Evolutionary conservation across 1,284 basidiomycete species (phyloP).

Genomic region (Rhodotorula sp.): DNA sequence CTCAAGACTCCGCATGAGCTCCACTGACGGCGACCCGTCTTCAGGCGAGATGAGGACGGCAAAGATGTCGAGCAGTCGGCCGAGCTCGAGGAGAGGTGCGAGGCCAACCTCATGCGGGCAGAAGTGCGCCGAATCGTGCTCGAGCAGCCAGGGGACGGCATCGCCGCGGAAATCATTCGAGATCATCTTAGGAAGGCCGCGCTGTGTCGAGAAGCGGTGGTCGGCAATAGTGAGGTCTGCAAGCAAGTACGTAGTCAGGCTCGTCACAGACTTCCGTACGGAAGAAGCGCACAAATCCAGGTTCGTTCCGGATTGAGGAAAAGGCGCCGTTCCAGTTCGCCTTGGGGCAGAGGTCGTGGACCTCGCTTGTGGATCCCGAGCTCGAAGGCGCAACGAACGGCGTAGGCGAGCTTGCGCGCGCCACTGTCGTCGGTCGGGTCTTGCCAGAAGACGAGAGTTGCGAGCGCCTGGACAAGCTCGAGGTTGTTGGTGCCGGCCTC

Average conservation of each 20-base stretch:
- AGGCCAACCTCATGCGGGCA: conserved; percentile 19
- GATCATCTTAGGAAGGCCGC: conserved; percentile 24
- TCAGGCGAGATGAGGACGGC: conserved; percentile 12
- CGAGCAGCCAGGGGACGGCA: conserved; percentile 18
- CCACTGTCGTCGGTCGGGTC: conserved; percentile 23
- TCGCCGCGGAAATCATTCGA: conserved; percentile 2
- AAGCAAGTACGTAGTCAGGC: neutral
- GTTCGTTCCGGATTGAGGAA: conserved; percentile 28
- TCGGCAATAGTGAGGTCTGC: conserved; percentile 9
- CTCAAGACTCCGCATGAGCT: conserved; percentile 17
- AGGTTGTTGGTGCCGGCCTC: conserved; percentile 14
- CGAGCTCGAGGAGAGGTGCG: conserved; percentile 18
- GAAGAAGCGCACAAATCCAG: conserved; percentile 5
- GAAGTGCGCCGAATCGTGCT: conserved; percentile 2
- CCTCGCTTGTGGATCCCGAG: conserved; percentile 40
- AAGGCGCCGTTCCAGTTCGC: conserved; percentile 38
- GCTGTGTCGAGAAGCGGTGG: conserved; percentile 24
- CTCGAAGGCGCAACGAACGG: conserved; percentile 44
- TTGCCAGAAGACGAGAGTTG: conserved; percentile 26
- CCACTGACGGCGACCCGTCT: conserved; percentile 9
- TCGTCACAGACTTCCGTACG: neutral
- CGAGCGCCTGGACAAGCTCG: conserved; percentile 22
- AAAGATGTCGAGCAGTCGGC: conserved; percentile 21
- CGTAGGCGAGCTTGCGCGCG: conserved; percentile 39
- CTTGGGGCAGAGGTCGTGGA: conserved; percentile 34